A percentile compares a stretch with the other conserved stretches of the same genome.
Evolutionary conservation across 257 asterid genomes (phyloP).

Genomic region (Solanum pimpinellifolium): DNA sequence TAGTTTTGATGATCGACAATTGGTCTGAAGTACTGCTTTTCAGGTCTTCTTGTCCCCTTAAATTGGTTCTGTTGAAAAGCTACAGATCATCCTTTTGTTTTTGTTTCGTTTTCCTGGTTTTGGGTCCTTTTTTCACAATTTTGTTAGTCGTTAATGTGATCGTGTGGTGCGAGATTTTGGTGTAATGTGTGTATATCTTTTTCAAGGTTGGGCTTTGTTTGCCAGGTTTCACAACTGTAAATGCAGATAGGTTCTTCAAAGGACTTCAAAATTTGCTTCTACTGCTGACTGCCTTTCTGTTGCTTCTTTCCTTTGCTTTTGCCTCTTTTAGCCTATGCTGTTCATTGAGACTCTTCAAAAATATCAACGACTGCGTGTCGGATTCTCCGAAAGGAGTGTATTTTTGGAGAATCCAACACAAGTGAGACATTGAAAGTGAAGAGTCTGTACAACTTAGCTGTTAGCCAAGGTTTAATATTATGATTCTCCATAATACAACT

Average conservation of each 20-base stretch:
- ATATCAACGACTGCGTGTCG: too few relatives aligned
- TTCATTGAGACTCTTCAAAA: too few relatives aligned
- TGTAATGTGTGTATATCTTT: not conserved
- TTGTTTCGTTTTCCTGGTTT: not conserved
- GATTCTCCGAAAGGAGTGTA: too few relatives aligned
- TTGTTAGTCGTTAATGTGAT: not conserved
- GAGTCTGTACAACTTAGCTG: too few relatives aligned
- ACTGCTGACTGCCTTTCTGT: not conserved
- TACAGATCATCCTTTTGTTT: not conserved
- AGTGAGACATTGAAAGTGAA: too few relatives aligned
- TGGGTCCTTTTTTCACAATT: not conserved
- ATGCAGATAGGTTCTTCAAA: not conserved
- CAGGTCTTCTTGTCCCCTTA: not conserved
- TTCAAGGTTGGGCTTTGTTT: not conserved
- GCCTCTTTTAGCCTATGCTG: not conserved
- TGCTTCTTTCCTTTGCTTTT: not conserved
- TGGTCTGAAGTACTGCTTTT: not conserved
- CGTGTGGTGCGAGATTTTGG: not conserved
- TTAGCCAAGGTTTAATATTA: too few relatives aligned
- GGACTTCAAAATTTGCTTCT: not conserved
- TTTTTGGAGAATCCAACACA: too few relatives aligned
- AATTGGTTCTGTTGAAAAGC: not conserved
- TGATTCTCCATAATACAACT: too few relatives aligned
- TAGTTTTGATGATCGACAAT: not conserved
- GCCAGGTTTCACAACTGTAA: not conserved